Evolutionary conservation across 257 asterid species (phyloP), one percentile per base, ranked within the genome.

Genomic region (Lavandula angustifolia): DNA sequence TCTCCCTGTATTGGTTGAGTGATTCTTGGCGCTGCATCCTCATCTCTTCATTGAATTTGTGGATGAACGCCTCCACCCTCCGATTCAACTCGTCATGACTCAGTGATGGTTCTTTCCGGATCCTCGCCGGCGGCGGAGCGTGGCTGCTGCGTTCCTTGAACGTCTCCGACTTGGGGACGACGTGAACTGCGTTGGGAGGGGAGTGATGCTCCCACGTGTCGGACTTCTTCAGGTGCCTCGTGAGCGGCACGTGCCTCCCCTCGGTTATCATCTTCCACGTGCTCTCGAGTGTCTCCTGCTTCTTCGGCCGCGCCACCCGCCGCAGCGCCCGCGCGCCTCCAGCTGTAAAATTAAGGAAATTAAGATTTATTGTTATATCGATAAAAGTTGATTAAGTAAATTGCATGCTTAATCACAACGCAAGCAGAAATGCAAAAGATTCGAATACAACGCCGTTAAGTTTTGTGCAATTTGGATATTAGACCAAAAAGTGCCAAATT

Each of bases 21-120:
- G 96, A 87, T 18, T 83, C 84, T 63, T 87, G 88, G 44, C 89
- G 80, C 66, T 87, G 96, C 37, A 33, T 33, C 37, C 37, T 33
- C 37, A 33, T 33, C 6, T 33, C 37, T 33, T 33, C 37, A 3
- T 33, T 33, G 37, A 33, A 3, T 33, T 33, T 33, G 37, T 33
- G 37, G 37, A 33, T 33, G 37, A 6, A 33, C 6, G 37, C 37
- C 6, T 33, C 37, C 37, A 33, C 37, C 6, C 37, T 33, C 3
- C 6, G 6, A 33, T 33, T 33, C 37, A 33, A 33, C 37, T 33
- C 37, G 4, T 6, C 89, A 18, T 84, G 85, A 46, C 91, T 67
- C 67, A 75, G 70, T 3, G 96, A 33, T 3, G 6, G 37, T 33
- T 3, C 37, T 33, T 33, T 33, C 37, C 6, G 6, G 6, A 33